Base-by-base conservation (phyloP, 306 rosid genomes). In the Arachis stenosperma region DNA sequence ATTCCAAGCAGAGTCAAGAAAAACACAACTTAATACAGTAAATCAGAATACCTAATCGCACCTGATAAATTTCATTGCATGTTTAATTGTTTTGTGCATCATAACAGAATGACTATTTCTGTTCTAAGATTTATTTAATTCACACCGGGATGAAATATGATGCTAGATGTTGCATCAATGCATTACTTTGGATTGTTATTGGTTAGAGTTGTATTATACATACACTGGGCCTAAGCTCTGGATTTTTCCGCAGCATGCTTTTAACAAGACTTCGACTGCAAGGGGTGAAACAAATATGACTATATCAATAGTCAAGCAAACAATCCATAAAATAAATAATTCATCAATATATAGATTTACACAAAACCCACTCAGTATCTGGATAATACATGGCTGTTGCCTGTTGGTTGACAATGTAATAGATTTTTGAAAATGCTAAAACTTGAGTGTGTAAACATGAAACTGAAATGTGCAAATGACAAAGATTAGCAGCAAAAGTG, bases 181-280 rank as follows among this genome's bases (percentile, higher is more conserved):
- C 36, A 83, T 59, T 66, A 43, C 65, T 54, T 54, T 71, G 69
- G 54, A 83, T 60, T 66, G 71, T 71, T 70, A 55, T 70, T 70
- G 40, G 58, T 41, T 58, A 74, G 73, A 73, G 76, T 76, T 80
- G 72, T 78, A 69, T 69, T 75, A 67, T 75, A 87, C 99, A 36
- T 91, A 95, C 99, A 81, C 95, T 90, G 61, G 99, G 98, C 70
- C 99, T 89, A 73, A 90, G 89, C 87, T 95, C 98, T 27, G 99
- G 98, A 82, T 92, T 95, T 86, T 88, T 95, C 80, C 99, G 98
- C 86, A 95, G 90, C 99, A 95, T 90, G 84, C 97, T 91, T 81
- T 95, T 95, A 67, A 95, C 88, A 27, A 95, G 98, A 73, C 93
- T 81, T 67, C 98, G 99, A 81, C 99, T 95, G 93, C 75, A 76